Percentiles rank a stretch among this genome's conserved stretches.
Evolutionary conservation across 495 filamentous ascomycete genomes (phyloP).

Genomic region (Pyronema domesticum): DNA sequence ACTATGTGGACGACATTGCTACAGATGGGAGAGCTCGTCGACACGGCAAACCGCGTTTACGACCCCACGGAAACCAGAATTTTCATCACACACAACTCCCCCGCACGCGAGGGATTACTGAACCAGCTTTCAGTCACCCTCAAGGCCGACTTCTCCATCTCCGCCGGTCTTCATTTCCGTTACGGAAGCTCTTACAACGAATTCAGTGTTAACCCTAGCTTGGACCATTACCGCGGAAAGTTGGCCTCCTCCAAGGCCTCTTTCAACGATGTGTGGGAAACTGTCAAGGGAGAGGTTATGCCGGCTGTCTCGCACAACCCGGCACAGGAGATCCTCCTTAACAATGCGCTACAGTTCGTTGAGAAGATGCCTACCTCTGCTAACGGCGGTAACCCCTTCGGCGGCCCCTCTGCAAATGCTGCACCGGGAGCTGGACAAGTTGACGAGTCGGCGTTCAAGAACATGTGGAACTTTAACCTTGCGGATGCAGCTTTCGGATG

Average conservation of each 20-base stretch:
- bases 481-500: slow-evolving; percentile 95
- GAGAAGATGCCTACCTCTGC: slow-evolving; percentile 90
- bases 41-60: slow-evolving; percentile 95
- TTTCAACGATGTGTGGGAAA: slow-evolving; percentile 99
- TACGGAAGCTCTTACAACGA: slow-evolving; percentile 99
- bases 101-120: slow-evolving; percentile 85
- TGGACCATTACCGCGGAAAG: slow-evolving; percentile 98
- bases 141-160: slow-evolving; percentile 97
- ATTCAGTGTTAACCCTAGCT: slow-evolving; percentile 93
- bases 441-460: slow-evolving; percentile 98
- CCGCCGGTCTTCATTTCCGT: slow-evolving; percentile 92
- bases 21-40: slow-evolving; percentile 96
- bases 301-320: slow-evolving; percentile 84
- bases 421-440: slow-evolving; percentile 59
- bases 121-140: slow-evolving; percentile 96
- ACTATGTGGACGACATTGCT: slow-evolving; percentile 99
- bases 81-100: slow-evolving; percentile 94
- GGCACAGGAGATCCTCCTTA: slow-evolving; percentile 71
- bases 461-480: slow-evolving; percentile 99
- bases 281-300: slow-evolving; percentile 85
- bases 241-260: slow-evolving; percentile 97
- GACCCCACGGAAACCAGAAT: slow-evolving; percentile 96
- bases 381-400: slow-evolving; percentile 91
- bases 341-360: slow-evolving; percentile 78
- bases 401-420: slow-evolving; percentile 54